These are phyloP conservation scores for Trametes meyenii DNA, from an alignment of 768 basidiomycete genomes.

Conservation along the genomic window DNA sequence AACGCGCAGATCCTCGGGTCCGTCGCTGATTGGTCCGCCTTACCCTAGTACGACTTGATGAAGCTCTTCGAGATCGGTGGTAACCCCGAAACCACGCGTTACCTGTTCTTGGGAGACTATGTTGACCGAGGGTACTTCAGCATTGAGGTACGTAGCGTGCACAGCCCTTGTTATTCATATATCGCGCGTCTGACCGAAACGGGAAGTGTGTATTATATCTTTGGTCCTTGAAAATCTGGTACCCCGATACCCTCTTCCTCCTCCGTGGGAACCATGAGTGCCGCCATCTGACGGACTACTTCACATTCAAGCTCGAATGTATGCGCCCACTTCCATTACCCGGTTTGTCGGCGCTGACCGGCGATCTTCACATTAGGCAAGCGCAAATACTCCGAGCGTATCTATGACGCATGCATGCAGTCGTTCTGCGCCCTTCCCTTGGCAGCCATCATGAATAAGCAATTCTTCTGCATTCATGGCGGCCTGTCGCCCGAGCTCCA, in stretches of 20 bases:
- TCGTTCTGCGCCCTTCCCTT: slow-evolving; percentile 95
- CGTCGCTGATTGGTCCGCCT: slow-evolving; percentile 1
- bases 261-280: slow-evolving; percentile 99
- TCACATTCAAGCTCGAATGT: slow-evolving; percentile 99
- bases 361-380: slow-evolving; percentile 60
- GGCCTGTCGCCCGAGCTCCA: slow-evolving; percentile 94
- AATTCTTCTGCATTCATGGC: slow-evolving; percentile 98
- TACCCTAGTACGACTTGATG: slow-evolving; percentile 70
- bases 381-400: slow-evolving; percentile 96
- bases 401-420: slow-evolving; percentile 98
- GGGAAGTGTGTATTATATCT: slow-evolving; percentile 93
- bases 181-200: slow-evolving; percentile 2
- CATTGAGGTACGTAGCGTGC: slow-evolving; percentile 53
- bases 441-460: slow-evolving; percentile 99
- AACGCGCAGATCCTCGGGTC: not conserved
- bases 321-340: slow-evolving; percentile 36
- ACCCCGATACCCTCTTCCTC: slow-evolving; percentile 94
- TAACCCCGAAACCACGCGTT: slow-evolving; percentile 72
- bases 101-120: slow-evolving; percentile 76
- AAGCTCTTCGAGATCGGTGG: slow-evolving; percentile 80
- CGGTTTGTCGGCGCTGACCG: not conserved
- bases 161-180: not conserved
- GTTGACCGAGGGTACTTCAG: slow-evolving; percentile 79
- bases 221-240: slow-evolving; percentile 99
- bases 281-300: slow-evolving; percentile 97